phyloP scores from a whole-genome alignment of 768 basidiomycete species.

The Dacryopinax spathularia region DNA sequence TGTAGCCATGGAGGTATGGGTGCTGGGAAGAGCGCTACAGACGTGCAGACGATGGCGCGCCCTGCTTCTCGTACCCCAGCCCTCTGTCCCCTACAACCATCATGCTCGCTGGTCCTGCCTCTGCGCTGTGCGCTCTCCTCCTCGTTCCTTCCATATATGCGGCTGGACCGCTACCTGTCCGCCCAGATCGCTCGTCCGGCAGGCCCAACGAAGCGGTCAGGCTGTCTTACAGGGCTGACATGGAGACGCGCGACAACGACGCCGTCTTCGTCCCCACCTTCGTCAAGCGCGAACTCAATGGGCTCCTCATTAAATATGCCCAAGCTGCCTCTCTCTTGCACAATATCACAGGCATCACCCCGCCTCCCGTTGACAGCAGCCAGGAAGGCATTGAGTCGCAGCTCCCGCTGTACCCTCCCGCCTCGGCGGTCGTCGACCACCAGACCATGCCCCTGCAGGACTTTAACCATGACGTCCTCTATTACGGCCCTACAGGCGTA shows the following conservation, averaged over 20 bases:
- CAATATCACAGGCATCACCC: neutral
- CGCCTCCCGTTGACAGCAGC: neutral
- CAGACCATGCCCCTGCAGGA: conserved; percentile 26
- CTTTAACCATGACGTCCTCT: conserved; percentile 32
- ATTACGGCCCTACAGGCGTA: conserved; percentile 35
- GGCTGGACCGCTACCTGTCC: neutral
- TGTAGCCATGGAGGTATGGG: too few relatives aligned
- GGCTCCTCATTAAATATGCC: neutral
- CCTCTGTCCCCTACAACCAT: neutral
- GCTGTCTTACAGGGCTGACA: neutral
- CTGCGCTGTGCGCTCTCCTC: neutral
- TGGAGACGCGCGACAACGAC: neutral
- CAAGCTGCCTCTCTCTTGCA: neutral
- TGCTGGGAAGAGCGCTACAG: too few relatives aligned
- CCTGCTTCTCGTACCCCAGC: too few relatives aligned
- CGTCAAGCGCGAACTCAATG: neutral
- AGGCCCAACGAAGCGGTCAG: neutral
- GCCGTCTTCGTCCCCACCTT: neutral
- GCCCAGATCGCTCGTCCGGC: neutral
- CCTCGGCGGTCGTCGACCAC: neutral
- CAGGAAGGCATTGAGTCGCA: neutral
- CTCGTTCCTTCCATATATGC: neutral
- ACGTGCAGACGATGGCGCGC: too few relatives aligned
- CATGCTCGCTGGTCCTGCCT: neutral
- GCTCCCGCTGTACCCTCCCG: neutral